These are phyloP conservation scores for Helianthus tuberosus DNA, from an alignment of 129 eudicot species.

Conservation along the genomic window DNA sequence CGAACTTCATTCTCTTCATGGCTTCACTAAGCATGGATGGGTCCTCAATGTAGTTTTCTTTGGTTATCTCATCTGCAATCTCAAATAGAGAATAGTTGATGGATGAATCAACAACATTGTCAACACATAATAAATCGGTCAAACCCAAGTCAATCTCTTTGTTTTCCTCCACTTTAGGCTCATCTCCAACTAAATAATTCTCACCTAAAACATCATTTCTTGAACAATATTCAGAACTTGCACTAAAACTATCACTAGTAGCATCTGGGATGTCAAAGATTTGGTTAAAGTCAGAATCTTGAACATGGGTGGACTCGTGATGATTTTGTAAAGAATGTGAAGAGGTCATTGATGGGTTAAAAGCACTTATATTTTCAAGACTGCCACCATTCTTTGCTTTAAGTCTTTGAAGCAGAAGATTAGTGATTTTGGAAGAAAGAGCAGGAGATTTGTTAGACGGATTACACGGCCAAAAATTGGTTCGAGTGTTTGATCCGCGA, in stretches of 20 bases:
- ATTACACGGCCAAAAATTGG: constrained; percentile 56
- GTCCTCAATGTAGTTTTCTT: constrained; percentile 32
- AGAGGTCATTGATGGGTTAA: constrained; percentile 3
- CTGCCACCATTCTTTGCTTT: constrained; percentile 38
- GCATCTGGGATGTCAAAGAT: constrained; percentile 34
- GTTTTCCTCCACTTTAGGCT: constrained; percentile 26
- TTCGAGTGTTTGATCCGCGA: constrained; percentile 58
- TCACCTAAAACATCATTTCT: constrained; percentile 24
- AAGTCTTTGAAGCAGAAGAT: constrained; percentile 52
- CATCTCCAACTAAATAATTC: constrained; percentile 25
- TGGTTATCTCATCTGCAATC: constrained; percentile 53
- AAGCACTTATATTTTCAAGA: constrained; percentile 19
- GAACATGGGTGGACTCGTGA: constrained; percentile 28
- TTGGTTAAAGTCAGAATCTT: constrained; percentile 28
- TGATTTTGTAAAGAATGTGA: constrained; percentile 27
- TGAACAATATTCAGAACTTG: constrained; percentile 23
- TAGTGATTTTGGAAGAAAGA: constrained; percentile 49
- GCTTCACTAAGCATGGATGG: constrained; percentile 43
- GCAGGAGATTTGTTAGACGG: constrained; percentile 46
- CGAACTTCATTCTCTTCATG: constrained; percentile 52
- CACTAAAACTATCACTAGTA: constrained; percentile 30
- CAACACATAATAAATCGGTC: constrained; percentile 40
- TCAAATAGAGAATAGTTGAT: constrained; percentile 42
- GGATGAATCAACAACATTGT: constrained; percentile 28
- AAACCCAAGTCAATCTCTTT: constrained; percentile 32